Evolutionary conservation across 2,329 filamentous ascomycete species (phyloP), one percentile per base, ranked within the genome.

Genomic region (Cytospora chrysosperma): DNA sequence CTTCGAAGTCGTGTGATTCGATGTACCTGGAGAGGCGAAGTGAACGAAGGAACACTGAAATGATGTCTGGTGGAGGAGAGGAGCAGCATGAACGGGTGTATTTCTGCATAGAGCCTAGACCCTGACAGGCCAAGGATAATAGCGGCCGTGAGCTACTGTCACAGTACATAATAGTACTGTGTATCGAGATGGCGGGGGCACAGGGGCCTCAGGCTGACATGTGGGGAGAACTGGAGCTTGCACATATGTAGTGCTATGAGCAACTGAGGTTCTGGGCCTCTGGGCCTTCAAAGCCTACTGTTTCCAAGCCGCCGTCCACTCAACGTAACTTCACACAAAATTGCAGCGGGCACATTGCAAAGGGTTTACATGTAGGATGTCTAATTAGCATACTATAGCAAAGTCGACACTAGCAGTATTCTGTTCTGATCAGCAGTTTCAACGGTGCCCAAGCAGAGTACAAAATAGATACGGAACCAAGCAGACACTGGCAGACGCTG

Each of bases 381-480:
- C n/a, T n/a, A n/a, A n/a, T n/a, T n/a, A n/a, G n/a, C n/a, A n/a
- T n/a, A n/a, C n/a, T n/a, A n/a, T 34, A 34, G 10, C 15, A 2
- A 34, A 13, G 15, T 1, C 1, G 15, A 40, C 8, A 6, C 10
- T 4, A n/a, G 2, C 17, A 40, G 24, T 19, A 47, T 47, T 47
- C 43, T 47, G 43, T 24, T 47, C 43, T n/a, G n/a, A n/a, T n/a
- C n/a, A 47, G 43, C 59, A 61, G 27, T 15, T 58, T 49, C 21
- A 58, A 54, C 7, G 59, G 34, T 65, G 63, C 63, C 63, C 63
- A 62, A 65, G 63, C 63, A 59, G 63, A 62, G 62, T 37, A 21
- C n/a, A n/a, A 21, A 30, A 19, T 61, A 15, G 3, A 4, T 21
- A n/a, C 51, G 17, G 37, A 54, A n/a, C 52, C 13, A 43, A 15